These are phyloP conservation scores for Xylaria nigripes DNA, from an alignment of 495 filamentous ascomycete genomes.

Conservation along the genomic window DNA sequence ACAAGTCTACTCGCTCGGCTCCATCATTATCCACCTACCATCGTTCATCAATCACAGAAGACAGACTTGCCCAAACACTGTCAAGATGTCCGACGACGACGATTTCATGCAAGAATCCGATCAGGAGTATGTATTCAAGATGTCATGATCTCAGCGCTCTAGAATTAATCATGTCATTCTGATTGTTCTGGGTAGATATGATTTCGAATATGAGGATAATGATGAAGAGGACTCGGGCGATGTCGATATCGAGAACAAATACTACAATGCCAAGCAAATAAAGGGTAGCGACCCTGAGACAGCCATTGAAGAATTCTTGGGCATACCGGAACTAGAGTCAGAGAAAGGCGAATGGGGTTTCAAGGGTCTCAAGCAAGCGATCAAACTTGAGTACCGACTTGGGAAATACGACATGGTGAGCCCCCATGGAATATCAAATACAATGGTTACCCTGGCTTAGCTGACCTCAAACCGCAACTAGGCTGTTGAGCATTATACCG, in stretches of 20 bases:
- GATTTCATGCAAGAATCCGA: conserved; percentile 97
- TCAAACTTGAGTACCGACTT: conserved; percentile 92
- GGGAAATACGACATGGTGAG: conserved; percentile 74
- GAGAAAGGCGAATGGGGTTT: conserved; percentile 98
- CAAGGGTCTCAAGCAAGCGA: conserved; percentile 94
- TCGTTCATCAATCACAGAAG: not conserved
- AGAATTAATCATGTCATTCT: conserved; percentile 3
- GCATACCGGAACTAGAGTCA: conserved; percentile 67
- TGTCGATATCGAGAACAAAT: conserved; percentile 97
- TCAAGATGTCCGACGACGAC: conserved; percentile 90
- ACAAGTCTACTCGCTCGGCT: too few species aligned
- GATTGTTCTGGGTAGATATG: conserved; percentile 51
- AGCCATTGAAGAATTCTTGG: conserved; percentile 85
- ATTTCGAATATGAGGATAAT: conserved; percentile 89
- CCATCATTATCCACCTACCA: not conserved
- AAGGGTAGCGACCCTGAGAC: conserved; percentile 80
- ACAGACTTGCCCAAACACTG: not conserved
- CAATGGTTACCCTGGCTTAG: not conserved
- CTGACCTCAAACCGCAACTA: conserved; percentile 26
- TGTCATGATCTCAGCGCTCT: not conserved
- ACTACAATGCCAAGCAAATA: conserved; percentile 98
- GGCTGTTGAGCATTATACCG: conserved; percentile 91
- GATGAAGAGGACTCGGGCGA: conserved; percentile 83
- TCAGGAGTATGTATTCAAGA: conserved; percentile 51
- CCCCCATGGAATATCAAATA: not conserved